These are phyloP conservation scores for Pythium dissimile DNA, from an alignment of 352 stramenopile species.

Conservation along the genomic window DNA sequence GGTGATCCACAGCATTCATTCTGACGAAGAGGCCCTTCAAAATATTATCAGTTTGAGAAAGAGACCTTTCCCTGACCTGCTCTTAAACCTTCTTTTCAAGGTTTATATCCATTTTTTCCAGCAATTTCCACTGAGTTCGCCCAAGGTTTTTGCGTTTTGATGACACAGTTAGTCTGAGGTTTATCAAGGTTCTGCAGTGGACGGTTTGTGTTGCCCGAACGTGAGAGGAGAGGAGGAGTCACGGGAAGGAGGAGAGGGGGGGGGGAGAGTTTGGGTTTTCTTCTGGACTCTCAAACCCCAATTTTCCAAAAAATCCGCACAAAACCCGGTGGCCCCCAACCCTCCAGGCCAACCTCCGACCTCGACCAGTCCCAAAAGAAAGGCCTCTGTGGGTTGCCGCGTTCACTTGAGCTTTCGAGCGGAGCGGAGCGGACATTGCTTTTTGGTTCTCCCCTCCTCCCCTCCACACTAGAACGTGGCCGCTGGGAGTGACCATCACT, in stretches of 20 bases:
- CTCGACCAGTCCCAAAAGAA: slow-evolving; percentile 23
- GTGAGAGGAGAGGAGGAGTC: slow-evolving; percentile 7
- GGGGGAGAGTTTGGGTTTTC: slow-evolving; percentile 7
- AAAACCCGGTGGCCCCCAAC: slow-evolving; percentile 16
- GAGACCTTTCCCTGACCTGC: slow-evolving; percentile 15
- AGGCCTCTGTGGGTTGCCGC: slow-evolving; percentile 8
- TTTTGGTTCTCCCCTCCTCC: slow-evolving; percentile 10
- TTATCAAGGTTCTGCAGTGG: slow-evolving; percentile 1
- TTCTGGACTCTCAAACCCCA: slow-evolving; percentile 19
- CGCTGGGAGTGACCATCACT: slow-evolving; percentile 25
- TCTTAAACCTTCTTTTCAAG: slow-evolving; percentile 15
- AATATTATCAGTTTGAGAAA: slow-evolving; percentile 5
- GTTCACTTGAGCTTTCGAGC: slow-evolving; percentile 27
- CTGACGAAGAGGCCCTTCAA: neutral
- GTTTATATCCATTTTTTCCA: slow-evolving; percentile 17
- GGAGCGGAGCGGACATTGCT: slow-evolving; percentile 18
- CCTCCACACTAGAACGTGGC: slow-evolving; percentile 18
- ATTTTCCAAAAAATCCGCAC: slow-evolving; percentile 29
- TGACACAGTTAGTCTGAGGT: slow-evolving; percentile 18
- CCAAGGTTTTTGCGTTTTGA: slow-evolving; percentile 11
- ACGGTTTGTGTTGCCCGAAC: slow-evolving; percentile 1
- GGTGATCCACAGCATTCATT: slow-evolving; percentile 10
- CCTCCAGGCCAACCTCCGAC: neutral
- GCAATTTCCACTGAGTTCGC: slow-evolving; percentile 8
- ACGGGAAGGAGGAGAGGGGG: neutral